Evolutionary conservation across 305 asterid species (phyloP), one percentile per base, ranked within the genome.

Genomic region (Fraxinus ornus): DNA sequence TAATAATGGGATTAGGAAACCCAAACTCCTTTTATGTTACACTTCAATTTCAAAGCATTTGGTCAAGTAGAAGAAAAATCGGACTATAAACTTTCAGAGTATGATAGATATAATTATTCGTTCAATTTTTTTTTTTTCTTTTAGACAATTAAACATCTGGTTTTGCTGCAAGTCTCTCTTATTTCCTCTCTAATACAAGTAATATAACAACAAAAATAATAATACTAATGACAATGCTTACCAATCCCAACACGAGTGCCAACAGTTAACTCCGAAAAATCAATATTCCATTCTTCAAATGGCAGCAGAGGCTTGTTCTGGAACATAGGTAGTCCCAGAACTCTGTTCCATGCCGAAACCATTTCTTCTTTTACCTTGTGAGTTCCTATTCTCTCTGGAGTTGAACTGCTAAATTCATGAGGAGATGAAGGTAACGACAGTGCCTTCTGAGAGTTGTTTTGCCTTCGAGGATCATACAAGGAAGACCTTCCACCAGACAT

Each of bases 201-300:
- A 64, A 64, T 22, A 64, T 13, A 64, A 64, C 35, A 55, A 55
- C 72, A 24, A 24, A 7, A 60, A 22, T 9, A 64, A 64, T 64
- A 64, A 64, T 30, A 12, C 24, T 70, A 70, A 81, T 35, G 76
- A 52, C 39, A 78, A 87, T 80, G 79, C 95, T 90, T 86, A 97
- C 99, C 98, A 83, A 97, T 97, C 80, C 99, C 99, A 82, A 94
- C 97, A 52, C 98, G 98, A 80, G 96, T 93, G 84, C 99, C 98
- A 13, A 97, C 96, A 80, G 94, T 89, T 80, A 94, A 80, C 89
- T 97, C 99, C 4, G 97, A 91, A 89, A 88, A 97, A 83, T 93
- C 99, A 86, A 97, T 94, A 87, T 94, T 91, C 99, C 99, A 97
- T 87, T 94, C 98, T 68, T 91, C 96, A 85, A 85, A 97, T 83